Evolutionary conservation across 305 asterid genomes (phyloP).

Genomic region (Coffea humblotiana): DNA sequence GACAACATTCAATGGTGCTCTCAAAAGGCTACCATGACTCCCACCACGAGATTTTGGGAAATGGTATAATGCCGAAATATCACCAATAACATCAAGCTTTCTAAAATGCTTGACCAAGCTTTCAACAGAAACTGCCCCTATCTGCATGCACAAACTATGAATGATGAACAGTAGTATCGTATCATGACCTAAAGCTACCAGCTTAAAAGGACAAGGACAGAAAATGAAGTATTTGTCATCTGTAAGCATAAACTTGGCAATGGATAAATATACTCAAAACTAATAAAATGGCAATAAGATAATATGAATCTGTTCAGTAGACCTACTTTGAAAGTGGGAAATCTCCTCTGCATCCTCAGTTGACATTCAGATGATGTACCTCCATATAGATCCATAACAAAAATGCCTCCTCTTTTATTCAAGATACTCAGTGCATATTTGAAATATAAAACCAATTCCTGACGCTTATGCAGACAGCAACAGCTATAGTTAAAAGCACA

Average conservation of each 20-base stretch:
- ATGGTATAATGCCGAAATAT: background rate
- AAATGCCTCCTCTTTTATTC: slow-evolving; percentile 75
- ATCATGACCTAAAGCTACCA: background rate
- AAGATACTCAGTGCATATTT: slow-evolving; percentile 54
- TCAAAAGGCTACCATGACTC: background rate
- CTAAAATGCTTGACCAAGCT: background rate
- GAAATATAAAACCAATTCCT: slow-evolving; percentile 76
- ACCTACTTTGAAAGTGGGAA: slow-evolving; percentile 75
- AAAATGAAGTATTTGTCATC: background rate
- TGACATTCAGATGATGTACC: slow-evolving; percentile 88
- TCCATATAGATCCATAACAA: slow-evolving; percentile 91
- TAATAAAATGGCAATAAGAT: background rate
- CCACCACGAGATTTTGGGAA: background rate
- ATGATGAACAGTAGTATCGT: background rate
- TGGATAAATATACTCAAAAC: background rate
- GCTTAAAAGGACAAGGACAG: background rate
- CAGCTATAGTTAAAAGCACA: slow-evolving; percentile 98
- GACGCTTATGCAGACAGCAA: slow-evolving; percentile 86
- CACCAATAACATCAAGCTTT: slow-evolving; percentile 5
- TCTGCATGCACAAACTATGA: background rate
- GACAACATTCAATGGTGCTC: background rate
- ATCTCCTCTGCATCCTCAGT: slow-evolving; percentile 76
- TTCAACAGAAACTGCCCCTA: background rate
- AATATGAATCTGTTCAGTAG: slow-evolving; percentile 7
- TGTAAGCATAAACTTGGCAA: background rate